Percentiles rank a stretch among this genome's conserved stretches.
phyloP scores from a whole-genome alignment of 345 rosid genomes.

The Eucalyptus erythrocorys region DNA sequence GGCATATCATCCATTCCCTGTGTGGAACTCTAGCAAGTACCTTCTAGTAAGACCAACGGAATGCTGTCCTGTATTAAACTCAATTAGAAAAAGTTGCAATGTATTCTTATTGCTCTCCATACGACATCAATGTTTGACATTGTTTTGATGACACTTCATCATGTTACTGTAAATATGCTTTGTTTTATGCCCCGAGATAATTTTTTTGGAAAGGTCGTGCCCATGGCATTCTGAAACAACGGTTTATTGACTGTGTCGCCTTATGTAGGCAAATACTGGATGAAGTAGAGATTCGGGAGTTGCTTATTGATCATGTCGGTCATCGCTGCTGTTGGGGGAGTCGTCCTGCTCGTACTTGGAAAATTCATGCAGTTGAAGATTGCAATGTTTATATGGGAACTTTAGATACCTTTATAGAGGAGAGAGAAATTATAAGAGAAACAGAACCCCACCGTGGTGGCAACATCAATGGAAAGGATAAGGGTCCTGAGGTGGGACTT shows the following conservation, averaged over 20 bases:
- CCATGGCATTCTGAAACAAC: neutral
- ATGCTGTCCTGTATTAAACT: neutral
- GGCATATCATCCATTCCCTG: neutral
- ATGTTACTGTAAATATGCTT: neutral
- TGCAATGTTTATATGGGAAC: slow-evolving; percentile 95
- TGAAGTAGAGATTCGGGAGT: slow-evolving; percentile 85
- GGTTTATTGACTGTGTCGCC: neutral
- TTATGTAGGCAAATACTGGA: slow-evolving; percentile 64
- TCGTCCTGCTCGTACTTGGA: slow-evolving; percentile 96
- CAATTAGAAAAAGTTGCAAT: neutral
- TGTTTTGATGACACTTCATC: neutral
- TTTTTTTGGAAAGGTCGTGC: neutral
- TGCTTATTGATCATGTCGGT: slow-evolving; percentile 89
- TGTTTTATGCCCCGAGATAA: neutral
- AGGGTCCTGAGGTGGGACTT: slow-evolving; percentile 41
- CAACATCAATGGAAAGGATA: slow-evolving; percentile 35
- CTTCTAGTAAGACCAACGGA: neutral
- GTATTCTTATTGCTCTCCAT: neutral
- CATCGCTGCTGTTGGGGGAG: slow-evolving; percentile 99
- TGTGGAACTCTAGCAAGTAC: neutral
- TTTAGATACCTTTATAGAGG: slow-evolving; percentile 83
- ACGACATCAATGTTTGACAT: neutral
- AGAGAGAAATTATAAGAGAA: slow-evolving; percentile 61
- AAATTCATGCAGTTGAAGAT: slow-evolving; percentile 75
- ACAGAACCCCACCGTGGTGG: slow-evolving; percentile 55